Percentiles rank a stretch among this genome's conserved stretches.
These are phyloP conservation scores for Phytophthora citricola DNA, from an alignment of 352 stramenopile genomes.

Conservation along the genomic window DNA sequence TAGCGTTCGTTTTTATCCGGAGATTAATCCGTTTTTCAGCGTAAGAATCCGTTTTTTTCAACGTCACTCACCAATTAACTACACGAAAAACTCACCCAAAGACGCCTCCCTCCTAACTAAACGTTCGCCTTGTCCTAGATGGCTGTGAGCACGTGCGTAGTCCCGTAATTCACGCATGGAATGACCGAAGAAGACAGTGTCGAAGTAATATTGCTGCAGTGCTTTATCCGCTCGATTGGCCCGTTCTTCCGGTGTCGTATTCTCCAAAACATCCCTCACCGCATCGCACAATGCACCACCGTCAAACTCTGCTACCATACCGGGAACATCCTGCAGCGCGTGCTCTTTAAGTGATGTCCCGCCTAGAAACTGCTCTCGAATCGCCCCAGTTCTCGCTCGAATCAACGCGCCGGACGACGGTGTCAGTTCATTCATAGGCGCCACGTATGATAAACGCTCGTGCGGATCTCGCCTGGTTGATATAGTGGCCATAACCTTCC, in stretches of 20 bases:
- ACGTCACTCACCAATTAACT: too few relatives aligned
- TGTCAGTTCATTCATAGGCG: conserved; percentile 62
- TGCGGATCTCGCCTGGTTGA: conserved; percentile 62
- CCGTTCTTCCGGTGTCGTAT: conserved; percentile 20
- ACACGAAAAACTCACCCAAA: too few relatives aligned
- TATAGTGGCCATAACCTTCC: conserved; percentile 67
- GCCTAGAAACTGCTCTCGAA: conserved; percentile 49
- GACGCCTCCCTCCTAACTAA: too few relatives aligned
- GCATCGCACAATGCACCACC: conserved; percentile 45
- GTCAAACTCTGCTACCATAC: conserved; percentile 52
- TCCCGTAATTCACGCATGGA: too few relatives aligned
- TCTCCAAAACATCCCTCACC: conserved; percentile 43
- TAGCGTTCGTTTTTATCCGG: not conserved
- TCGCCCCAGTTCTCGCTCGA: conserved; percentile 13
- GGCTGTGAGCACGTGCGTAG: too few relatives aligned
- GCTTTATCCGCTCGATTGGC: conserved; percentile 17
- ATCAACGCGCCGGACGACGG: conserved; percentile 51
- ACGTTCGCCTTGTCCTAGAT: too few relatives aligned
- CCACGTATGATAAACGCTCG: conserved; percentile 43
- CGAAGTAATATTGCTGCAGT: conserved; percentile 55
- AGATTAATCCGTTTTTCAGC: conserved; percentile 2
- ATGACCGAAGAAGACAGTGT: conserved; percentile 62
- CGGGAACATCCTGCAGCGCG: conserved; percentile 44
- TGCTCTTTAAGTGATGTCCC: conserved; percentile 31
- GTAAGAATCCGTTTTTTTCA: too few relatives aligned